These are phyloP conservation scores for Nicotiana tomentosiformis DNA, from an alignment of 257 asterid species.

Conservation along the genomic window DNA sequence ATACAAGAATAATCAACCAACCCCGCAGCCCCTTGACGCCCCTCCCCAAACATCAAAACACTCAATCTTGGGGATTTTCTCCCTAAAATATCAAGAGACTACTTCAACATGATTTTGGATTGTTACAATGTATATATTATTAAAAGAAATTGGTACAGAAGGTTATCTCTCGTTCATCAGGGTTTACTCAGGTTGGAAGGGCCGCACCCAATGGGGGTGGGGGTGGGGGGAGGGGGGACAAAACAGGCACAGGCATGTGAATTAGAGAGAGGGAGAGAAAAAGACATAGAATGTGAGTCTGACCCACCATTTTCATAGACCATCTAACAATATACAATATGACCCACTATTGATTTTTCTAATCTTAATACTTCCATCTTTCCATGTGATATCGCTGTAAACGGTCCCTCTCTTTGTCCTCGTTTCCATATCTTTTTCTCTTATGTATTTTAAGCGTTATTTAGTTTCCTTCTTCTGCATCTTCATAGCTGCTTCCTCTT, in stretches of 20 bases:
- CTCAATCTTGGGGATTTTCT: background rate
- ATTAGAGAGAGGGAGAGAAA: background rate
- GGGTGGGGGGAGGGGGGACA: background rate
- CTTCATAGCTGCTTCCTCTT: slow-evolving; percentile 12
- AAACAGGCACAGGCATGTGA: slow-evolving; percentile 8
- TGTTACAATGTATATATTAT: background rate
- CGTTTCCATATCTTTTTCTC: background rate
- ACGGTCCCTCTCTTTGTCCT: slow-evolving; percentile 17
- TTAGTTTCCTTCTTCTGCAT: background rate
- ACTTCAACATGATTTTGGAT: background rate
- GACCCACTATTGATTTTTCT: slow-evolving; percentile 11
- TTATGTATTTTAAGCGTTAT: background rate
- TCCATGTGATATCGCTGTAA: slow-evolving; percentile 24
- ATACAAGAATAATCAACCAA: background rate
- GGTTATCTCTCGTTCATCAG: too few relatives aligned
- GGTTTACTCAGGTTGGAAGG: too few relatives aligned
- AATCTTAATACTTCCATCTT: background rate
- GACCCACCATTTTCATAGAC: slow-evolving; percentile 10
- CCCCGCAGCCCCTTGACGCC: background rate
- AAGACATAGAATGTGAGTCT: background rate
- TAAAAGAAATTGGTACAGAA: too few relatives aligned
- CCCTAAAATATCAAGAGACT: background rate
- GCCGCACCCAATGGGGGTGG: too few relatives aligned
- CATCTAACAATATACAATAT: background rate
- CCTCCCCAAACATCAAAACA: background rate